Percentiles rank a stretch among this genome's conserved stretches.
Evolutionary conservation across 2,329 filamentous ascomycete species (phyloP).

Genomic region (Curvularia lunata): DNA sequence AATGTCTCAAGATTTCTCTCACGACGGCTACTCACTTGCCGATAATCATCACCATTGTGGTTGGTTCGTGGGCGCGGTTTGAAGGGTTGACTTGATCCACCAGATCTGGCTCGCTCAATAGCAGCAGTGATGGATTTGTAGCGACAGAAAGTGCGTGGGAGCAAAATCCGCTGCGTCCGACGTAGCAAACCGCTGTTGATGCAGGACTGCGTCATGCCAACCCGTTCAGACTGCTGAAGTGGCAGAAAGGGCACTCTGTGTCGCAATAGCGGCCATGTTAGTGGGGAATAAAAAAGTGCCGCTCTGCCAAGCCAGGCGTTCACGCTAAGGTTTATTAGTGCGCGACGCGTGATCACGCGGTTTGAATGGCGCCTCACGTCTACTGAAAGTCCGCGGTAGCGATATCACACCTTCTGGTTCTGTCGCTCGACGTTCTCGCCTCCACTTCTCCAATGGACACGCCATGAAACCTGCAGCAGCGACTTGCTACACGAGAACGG

Average conservation of each 20-base stretch:
- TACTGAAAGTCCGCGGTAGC: not conserved
- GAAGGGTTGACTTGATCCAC: slow-evolving; percentile 18
- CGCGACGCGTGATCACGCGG: slow-evolving; percentile 24
- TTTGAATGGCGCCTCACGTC: slow-evolving; percentile 1
- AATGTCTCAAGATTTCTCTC: slow-evolving; percentile 17
- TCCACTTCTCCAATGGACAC: not conserved
- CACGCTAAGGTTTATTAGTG: slow-evolving; percentile 2
- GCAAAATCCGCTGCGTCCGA: slow-evolving; percentile 18
- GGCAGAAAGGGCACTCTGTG: not conserved
- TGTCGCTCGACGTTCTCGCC: not conserved
- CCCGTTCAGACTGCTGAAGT: not conserved
- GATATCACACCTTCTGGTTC: not conserved
- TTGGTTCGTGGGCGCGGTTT: slow-evolving; percentile 16
- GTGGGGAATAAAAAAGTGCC: slow-evolving; percentile 13
- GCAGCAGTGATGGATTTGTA: slow-evolving; percentile 43
- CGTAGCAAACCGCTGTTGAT: slow-evolving; percentile 25
- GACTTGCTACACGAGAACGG: not conserved
- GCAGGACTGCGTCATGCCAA: slow-evolving; percentile 32
- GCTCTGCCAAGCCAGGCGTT: slow-evolving; percentile 10
- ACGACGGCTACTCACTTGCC: slow-evolving; percentile 5
- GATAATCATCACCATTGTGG: not conserved
- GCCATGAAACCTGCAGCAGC: not conserved
- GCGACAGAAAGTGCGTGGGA: slow-evolving; percentile 30
- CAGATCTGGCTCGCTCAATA: slow-evolving; percentile 39
- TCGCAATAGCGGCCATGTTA: not conserved